A percentile compares a stretch with the other conserved stretches of the same genome.
These are phyloP conservation scores for Strigomonas culicis DNA, from an alignment of 208 protist genomes.

Conservation along the genomic window DNA sequence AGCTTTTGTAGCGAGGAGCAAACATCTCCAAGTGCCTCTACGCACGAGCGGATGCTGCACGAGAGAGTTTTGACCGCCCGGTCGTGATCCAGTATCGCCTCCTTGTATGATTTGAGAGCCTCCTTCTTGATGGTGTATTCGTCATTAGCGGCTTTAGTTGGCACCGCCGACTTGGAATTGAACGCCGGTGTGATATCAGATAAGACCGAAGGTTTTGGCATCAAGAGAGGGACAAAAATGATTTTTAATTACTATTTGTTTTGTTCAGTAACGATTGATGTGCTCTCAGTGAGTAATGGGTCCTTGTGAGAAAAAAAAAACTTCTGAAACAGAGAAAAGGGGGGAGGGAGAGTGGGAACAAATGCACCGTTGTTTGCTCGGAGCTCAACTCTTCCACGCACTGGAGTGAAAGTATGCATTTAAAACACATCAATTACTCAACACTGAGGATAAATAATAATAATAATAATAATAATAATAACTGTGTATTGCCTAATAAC, in stretches of 20 bases:
- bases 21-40: conserved; percentile 16
- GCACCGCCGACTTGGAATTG: not conserved
- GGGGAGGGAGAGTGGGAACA: not conserved
- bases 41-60: conserved; percentile 12
- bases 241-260: too few species aligned
- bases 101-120: conserved; percentile 15
- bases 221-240: too few species aligned
- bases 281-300: too few species aligned
- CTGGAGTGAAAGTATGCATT: too few species aligned
- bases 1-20: conserved; percentile 19
- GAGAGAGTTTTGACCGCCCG: conserved; percentile 28
- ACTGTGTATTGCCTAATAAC: not conserved
- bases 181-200: too few species aligned
- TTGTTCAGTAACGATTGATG: too few species aligned
- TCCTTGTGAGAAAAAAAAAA: too few species aligned
- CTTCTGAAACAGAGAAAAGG: too few species aligned
- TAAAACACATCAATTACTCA: too few species aligned
- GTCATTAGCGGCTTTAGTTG: not conserved
- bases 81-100: conserved; percentile 22
- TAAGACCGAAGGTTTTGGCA: too few species aligned
- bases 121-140: conserved; percentile 11
- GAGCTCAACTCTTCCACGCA: too few species aligned
- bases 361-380: not conserved
- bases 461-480: not conserved
- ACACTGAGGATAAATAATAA: conserved; percentile 3